phyloP scores from a whole-genome alignment of 257 asterid species.

The Nicotiana knightiana region DNA sequence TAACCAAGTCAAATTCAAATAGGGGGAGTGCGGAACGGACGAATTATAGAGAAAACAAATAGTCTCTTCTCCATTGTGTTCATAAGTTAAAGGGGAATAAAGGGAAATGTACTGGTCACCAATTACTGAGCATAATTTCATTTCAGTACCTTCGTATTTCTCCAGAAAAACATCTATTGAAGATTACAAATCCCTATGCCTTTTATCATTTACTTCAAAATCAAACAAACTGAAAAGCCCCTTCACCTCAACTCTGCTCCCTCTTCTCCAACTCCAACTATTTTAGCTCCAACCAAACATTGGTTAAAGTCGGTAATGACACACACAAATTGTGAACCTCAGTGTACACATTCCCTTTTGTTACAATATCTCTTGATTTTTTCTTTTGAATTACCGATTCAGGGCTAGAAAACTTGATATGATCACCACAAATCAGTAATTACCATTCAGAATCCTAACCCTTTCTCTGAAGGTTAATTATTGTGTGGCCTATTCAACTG shows the following conservation, averaged over 20 bases:
- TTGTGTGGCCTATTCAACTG: background rate
- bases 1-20: too few species aligned
- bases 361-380: background rate
- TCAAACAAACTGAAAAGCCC: too few species aligned
- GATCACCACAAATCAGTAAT: background rate
- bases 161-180: background rate
- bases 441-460: background rate
- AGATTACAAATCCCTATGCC: too few species aligned
- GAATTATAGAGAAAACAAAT: too few species aligned
- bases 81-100: background rate
- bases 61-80: background rate
- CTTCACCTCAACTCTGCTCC: too few species aligned
- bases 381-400: too few species aligned
- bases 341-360: background rate
- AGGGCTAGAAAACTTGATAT: background rate
- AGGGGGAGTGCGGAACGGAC: too few species aligned
- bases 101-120: background rate
- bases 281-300: too few species aligned
- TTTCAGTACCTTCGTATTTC: background rate
- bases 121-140: background rate
- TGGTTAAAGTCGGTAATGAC: background rate
- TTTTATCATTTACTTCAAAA: too few species aligned
- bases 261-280: too few species aligned
- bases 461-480: background rate
- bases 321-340: background rate